phyloP scores from a whole-genome alignment of 139 green algal genomes.

The Zygnema circumcarinatum region DNA sequence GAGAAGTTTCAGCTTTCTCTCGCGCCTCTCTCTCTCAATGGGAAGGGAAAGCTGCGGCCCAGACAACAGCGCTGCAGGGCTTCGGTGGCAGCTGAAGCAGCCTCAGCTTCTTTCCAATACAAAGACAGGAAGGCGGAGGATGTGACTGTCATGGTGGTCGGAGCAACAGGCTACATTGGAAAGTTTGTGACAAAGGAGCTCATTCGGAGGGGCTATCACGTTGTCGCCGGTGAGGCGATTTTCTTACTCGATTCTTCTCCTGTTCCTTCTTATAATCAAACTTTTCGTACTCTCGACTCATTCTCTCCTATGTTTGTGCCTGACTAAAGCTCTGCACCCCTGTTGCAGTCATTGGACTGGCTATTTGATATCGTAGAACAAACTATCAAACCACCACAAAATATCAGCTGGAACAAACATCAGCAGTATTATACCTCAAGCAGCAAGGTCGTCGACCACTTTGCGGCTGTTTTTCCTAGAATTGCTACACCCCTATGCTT shows the following conservation, averaged over 20 bases:
- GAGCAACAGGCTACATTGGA: conserved; percentile 97
- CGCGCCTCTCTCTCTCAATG: neutral
- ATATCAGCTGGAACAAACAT: too few species aligned
- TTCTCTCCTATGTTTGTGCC: neutral
- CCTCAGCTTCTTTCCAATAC: neutral
- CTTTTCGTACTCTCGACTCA: neutral
- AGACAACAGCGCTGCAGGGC: neutral
- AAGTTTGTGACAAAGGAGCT: conserved; percentile 82
- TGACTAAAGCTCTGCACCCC: neutral
- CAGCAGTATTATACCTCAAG: too few species aligned
- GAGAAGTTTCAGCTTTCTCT: neutral
- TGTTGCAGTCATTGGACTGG: neutral
- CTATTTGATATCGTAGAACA: neutral
- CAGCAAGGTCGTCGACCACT: too few species aligned
- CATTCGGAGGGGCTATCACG: conserved; percentile 73
- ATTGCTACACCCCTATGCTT: too few species aligned
- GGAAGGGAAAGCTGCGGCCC: neutral
- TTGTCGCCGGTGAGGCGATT: conserved; percentile 33
- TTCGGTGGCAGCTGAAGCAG: too few species aligned
- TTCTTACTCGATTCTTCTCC: too few species aligned
- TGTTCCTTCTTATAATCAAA: conserved; percentile 81
- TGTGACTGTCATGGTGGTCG: conserved; percentile 88
- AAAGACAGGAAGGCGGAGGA: conserved; percentile 66
- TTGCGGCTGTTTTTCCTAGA: too few species aligned
- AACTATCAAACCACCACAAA: too few species aligned